Evolutionary conservation across 2,329 filamentous ascomycete species (phyloP).

Genomic region (Cyphellophora europaea): DNA sequence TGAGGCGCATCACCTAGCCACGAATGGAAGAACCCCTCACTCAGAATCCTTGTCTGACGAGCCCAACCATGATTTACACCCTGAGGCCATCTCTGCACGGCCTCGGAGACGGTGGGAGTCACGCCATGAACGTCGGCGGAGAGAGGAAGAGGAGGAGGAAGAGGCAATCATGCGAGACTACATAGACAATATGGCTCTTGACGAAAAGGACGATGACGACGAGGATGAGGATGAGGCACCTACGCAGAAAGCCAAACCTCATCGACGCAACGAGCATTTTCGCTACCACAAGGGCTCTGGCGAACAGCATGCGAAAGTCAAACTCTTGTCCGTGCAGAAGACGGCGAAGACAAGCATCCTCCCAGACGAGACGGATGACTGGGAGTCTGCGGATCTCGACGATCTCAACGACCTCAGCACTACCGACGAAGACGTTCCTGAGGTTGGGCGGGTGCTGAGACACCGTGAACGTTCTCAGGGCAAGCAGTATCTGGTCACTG

Average conservation of each 20-base stretch:
- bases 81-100: conserved; percentile 2
- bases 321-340: conserved; percentile 12
- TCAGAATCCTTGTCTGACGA: not conserved
- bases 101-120: not conserved
- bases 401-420: conserved; percentile 43
- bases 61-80: not conserved
- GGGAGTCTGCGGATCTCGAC: conserved; percentile 35
- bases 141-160: conserved; percentile 31
- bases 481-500: conserved; percentile 44
- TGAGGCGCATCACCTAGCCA: no score
- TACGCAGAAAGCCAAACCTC: not conserved
- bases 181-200: conserved; percentile 36
- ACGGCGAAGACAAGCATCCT: conserved; percentile 6
- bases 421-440: conserved; percentile 34
- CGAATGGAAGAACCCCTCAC: no score
- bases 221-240: conserved; percentile 4
- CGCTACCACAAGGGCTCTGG: conserved; percentile 25
- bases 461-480: conserved; percentile 36
- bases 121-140: not conserved
- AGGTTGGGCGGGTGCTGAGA: conserved; percentile 33
- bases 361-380: conserved; percentile 22
- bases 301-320: conserved; percentile 30
- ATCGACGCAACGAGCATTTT: conserved; percentile 14
- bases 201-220: conserved; percentile 15
- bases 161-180: conserved; percentile 59